These are phyloP conservation scores for Xylaria longipes DNA, from an alignment of 495 filamentous ascomycete genomes.

Conservation along the genomic window DNA sequence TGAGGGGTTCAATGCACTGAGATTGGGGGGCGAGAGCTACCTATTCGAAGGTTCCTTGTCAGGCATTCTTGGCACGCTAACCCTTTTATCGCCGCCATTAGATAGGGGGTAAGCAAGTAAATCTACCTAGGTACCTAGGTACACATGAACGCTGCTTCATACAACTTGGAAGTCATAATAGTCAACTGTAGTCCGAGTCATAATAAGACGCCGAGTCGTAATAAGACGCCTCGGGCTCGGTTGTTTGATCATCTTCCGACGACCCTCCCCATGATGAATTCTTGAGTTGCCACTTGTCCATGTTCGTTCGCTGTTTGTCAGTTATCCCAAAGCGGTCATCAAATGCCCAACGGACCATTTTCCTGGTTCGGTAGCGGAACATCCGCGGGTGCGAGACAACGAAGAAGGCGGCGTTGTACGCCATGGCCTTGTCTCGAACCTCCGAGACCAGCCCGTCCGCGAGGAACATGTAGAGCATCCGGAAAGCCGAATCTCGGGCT, in stretches of 20 bases:
- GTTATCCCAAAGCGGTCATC: constrained; percentile 29
- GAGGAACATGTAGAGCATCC: constrained; percentile 35
- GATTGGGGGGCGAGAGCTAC: not conserved
- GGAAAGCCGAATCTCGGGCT: constrained; percentile 36
- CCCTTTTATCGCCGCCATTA: too few species aligned
- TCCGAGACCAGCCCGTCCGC: constrained; percentile 20
- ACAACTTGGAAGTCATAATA: too few species aligned
- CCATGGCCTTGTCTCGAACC: constrained; percentile 24
- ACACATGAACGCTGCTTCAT: too few species aligned
- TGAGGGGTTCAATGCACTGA: constrained; percentile 12
- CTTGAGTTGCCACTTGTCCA: constrained; percentile 29
- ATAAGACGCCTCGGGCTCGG: not conserved
- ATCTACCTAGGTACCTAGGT: too few species aligned
- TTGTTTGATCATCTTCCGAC: not conserved
- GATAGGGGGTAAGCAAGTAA: too few species aligned
- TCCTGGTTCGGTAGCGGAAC: constrained; percentile 30
- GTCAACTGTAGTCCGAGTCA: too few species aligned
- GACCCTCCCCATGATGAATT: not conserved
- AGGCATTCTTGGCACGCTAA: too few species aligned
- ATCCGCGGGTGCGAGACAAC: constrained; percentile 33
- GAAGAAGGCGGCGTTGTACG: constrained; percentile 32
- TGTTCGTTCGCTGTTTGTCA: constrained; percentile 27
- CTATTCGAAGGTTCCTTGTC: too few species aligned
- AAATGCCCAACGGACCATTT: constrained; percentile 37
- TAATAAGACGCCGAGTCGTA: too few species aligned